phyloP scores from a whole-genome alignment of 2,329 filamentous ascomycete species.

The Aspergillus sergii region DNA sequence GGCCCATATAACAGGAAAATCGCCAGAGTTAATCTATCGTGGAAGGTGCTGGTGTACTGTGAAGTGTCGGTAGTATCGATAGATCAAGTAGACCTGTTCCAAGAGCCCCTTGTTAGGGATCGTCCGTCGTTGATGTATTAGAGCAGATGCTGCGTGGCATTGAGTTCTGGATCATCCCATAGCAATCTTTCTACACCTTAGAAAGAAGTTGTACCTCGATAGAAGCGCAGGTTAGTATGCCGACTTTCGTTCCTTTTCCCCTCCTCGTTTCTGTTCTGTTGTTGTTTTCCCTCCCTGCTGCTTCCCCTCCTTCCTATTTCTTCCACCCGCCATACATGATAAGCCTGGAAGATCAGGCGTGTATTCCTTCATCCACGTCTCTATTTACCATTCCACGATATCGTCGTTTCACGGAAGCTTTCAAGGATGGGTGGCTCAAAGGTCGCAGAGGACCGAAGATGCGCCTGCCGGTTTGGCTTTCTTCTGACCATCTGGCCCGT shows the following conservation, averaged over 20 bases:
- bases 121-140: not conserved
- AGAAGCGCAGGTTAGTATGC: not conserved
- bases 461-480: conserved; percentile 3
- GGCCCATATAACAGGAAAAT: not conserved
- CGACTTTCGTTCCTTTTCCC: not conserved
- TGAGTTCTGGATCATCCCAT: not conserved
- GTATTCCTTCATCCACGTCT: not conserved
- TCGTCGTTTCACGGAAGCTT: not conserved
- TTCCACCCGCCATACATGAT: not conserved
- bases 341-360: not conserved
- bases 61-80: not conserved
- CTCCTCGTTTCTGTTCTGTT: not conserved
- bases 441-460: not conserved
- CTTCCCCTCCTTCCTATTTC: conserved; percentile 3
- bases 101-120: too few species aligned
- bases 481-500: not conserved
- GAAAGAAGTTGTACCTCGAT: not conserved
- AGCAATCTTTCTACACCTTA: not conserved
- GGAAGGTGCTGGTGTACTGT: not conserved
- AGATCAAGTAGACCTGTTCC: not conserved
- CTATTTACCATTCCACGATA: not conserved
- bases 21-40: not conserved
- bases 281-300: not conserved
- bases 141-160: not conserved
- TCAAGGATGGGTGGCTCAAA: conserved; percentile 5